Percentiles rank a stretch among this genome's conserved stretches.
These are phyloP conservation scores for Pleurotus salmoneostramineus DNA, from an alignment of 768 basidiomycete species.

Conservation along the genomic window DNA sequence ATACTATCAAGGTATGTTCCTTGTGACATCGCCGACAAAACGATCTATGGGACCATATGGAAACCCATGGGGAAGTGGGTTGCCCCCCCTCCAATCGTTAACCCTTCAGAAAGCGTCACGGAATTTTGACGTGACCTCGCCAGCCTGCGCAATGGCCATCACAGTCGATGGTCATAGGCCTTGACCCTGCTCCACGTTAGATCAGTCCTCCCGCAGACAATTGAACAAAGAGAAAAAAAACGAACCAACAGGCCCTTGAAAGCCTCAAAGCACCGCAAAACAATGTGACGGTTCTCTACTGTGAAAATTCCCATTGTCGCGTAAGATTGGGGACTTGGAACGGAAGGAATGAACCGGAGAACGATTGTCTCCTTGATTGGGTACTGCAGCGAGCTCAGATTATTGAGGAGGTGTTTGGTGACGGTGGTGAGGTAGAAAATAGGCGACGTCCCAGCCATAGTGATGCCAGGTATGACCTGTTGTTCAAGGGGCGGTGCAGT, in stretches of 20 bases:
- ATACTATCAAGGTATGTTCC: too few relatives aligned
- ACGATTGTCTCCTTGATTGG: slow-evolving; percentile 10
- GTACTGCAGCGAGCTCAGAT: slow-evolving; percentile 14
- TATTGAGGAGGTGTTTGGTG: slow-evolving; percentile 13
- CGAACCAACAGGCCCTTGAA: slow-evolving; percentile 10
- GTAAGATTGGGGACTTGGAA: not conserved
- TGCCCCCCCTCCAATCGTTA: too few relatives aligned
- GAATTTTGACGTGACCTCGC: too few relatives aligned
- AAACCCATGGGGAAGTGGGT: too few relatives aligned
- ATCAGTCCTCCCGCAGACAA: too few relatives aligned
- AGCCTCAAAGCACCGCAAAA: slow-evolving; percentile 21
- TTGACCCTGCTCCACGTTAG: too few relatives aligned
- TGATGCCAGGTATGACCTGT: slow-evolving; percentile 26
- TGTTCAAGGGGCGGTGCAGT: not conserved
- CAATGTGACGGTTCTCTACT: slow-evolving; percentile 17
- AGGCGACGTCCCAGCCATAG: slow-evolving; percentile 24
- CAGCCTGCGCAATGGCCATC: too few relatives aligned
- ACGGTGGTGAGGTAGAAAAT: slow-evolving; percentile 27
- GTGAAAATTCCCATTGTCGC: slow-evolving; percentile 18
- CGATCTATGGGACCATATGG: too few relatives aligned
- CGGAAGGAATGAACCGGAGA: not conserved
- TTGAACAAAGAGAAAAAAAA: too few relatives aligned
- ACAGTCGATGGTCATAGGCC: too few relatives aligned
- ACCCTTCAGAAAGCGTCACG: too few relatives aligned
- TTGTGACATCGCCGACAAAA: too few relatives aligned